Percentiles rank a stretch among this genome's conserved stretches.
These are phyloP conservation scores for Teunomyces pallodes DNA, from an alignment of 805 yeast genomes.

Conservation along the genomic window DNA sequence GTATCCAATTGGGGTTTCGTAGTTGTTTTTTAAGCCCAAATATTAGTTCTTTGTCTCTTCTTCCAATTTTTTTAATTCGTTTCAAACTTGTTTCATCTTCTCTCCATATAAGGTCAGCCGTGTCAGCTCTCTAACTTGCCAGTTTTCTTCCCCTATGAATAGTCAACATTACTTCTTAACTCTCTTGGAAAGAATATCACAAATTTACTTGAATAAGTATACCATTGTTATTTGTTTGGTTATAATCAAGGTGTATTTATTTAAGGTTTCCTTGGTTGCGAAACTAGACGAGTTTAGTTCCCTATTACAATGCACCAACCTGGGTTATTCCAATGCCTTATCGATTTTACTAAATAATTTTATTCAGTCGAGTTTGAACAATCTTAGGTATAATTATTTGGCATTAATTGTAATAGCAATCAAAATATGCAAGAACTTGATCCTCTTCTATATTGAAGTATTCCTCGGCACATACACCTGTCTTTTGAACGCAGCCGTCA, in stretches of 20 bases:
- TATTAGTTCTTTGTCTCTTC: not conserved
- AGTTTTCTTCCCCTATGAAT: not conserved
- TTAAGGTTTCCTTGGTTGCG: constrained; percentile 44
- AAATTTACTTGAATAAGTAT: constrained; percentile 64
- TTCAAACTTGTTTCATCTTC: not conserved
- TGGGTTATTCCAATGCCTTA: constrained; percentile 55
- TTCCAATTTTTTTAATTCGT: not conserved
- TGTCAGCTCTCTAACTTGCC: not conserved
- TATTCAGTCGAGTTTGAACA: constrained; percentile 45
- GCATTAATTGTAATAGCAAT: constrained; percentile 45
- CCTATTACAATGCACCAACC: constrained; percentile 38
- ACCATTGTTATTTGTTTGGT: constrained; percentile 56
- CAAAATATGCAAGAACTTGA: constrained; percentile 55
- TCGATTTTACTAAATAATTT: constrained; percentile 54
- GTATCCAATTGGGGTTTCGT: too few relatives aligned
- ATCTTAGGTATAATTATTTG: constrained; percentile 47
- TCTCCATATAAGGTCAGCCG: not conserved
- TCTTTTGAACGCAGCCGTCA: constrained; percentile 68
- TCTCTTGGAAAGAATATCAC: constrained; percentile 55
- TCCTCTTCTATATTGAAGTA: constrained; percentile 66
- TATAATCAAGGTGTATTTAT: constrained; percentile 58
- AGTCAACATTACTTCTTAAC: constrained; percentile 35
- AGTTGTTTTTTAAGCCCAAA: too few relatives aligned
- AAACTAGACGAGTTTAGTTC: constrained; percentile 40
- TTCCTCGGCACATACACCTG: constrained; percentile 87